A percentile compares a stretch with the other conserved stretches of the same genome.
Evolutionary conservation across 2,329 filamentous ascomycete species (phyloP).

Genomic region (Fusarium veterinarium): DNA sequence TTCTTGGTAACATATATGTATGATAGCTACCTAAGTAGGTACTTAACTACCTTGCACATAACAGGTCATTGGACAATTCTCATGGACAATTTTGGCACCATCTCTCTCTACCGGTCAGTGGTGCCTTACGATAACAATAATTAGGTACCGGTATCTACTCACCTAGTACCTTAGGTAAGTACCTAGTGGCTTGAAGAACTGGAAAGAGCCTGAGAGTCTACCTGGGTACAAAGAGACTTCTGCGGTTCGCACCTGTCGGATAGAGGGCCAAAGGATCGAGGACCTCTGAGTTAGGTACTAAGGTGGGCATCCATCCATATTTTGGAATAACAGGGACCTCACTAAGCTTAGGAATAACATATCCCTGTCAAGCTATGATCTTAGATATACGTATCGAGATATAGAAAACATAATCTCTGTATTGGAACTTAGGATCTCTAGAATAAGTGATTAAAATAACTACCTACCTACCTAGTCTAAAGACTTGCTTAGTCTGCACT

Average conservation of each 20-base stretch:
- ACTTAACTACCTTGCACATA: neutral
- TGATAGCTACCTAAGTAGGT: slow-evolving; percentile 2
- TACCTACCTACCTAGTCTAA: neutral
- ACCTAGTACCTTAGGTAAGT: neutral
- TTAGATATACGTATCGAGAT: neutral
- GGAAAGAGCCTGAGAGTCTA: neutral
- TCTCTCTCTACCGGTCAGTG: neutral
- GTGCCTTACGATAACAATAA: neutral
- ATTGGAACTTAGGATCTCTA: neutral
- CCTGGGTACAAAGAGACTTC: neutral
- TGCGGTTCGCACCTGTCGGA: neutral
- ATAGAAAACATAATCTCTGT: neutral
- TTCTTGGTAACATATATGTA: slow-evolving; percentile 1
- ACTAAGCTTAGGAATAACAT: neutral
- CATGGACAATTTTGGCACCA: neutral
- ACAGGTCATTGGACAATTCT: neutral
- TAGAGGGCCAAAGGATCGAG: neutral
- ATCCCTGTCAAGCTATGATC: neutral
- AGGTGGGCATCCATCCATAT: neutral
- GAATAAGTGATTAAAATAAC: neutral
- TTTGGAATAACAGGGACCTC: too few relatives aligned
- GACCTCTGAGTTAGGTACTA: neutral
- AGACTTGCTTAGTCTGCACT: neutral
- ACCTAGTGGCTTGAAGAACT: neutral
- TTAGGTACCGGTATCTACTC: too few relatives aligned